Conservation (phyloP, 805 yeast genomes). For the Myxozyma geophila region DNA sequence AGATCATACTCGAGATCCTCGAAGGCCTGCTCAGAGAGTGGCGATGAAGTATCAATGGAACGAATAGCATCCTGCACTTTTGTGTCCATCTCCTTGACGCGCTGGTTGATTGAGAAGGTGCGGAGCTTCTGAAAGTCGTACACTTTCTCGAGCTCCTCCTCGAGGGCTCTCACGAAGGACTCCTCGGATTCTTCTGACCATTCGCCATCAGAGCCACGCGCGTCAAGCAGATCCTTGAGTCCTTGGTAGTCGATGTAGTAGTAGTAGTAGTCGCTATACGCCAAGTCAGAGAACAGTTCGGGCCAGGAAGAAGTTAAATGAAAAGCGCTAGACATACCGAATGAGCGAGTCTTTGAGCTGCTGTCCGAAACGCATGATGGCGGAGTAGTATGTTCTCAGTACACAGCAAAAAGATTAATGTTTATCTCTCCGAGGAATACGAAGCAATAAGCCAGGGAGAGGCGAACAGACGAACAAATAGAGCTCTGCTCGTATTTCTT, state of each 20-base stretch:
- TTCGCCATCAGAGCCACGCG: conserved; percentile 50
- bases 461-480: neutral
- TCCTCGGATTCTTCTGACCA: conserved; percentile 88
- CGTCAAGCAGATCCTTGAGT: conserved; percentile 67
- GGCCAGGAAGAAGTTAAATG: neutral
- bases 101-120: conserved; percentile 78
- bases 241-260: conserved; percentile 94
- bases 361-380: conserved; percentile 92
- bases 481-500: no score
- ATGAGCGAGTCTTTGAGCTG: conserved; percentile 86
- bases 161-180: conserved; percentile 72
- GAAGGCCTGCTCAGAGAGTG: conserved; percentile 68
- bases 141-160: conserved; percentile 88
- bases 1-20: conserved; percentile 75
- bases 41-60: conserved; percentile 46
- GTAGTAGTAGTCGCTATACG: conserved; percentile 46
- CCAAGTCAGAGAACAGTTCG: neutral
- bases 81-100: conserved; percentile 81
- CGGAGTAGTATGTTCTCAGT: neutral
- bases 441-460: neutral
- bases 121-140: conserved; percentile 89
- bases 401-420: neutral
- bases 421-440: neutral
- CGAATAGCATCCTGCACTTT: conserved; percentile 64
- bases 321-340: conserved; percentile 27